phyloP scores from a whole-genome alignment of 352 stramenopile species.

The Pythium plurisporium region DNA sequence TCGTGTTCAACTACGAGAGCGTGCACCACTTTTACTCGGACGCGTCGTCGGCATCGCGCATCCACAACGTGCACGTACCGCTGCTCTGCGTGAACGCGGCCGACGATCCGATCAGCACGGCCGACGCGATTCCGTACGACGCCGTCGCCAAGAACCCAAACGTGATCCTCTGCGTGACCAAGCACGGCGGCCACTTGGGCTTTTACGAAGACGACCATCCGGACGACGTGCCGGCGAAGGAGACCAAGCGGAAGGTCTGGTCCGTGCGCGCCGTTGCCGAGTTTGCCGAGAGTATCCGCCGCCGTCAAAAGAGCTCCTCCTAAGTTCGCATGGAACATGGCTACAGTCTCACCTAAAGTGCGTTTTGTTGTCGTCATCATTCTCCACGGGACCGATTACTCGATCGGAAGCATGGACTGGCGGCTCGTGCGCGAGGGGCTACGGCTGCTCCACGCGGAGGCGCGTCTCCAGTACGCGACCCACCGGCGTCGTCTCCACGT shows the following conservation, averaged over 20 bases:
- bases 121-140: slow-evolving; percentile 28
- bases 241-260: slow-evolving; percentile 29
- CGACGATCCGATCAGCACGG: slow-evolving; percentile 67
- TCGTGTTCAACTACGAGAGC: slow-evolving; percentile 52
- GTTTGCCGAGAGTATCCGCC: slow-evolving; percentile 47
- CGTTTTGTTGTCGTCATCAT: neutral
- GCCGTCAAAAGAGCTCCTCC: slow-evolving; percentile 3
- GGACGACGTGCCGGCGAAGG: neutral
- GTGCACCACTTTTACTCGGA: slow-evolving; percentile 62
- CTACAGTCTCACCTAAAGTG: slow-evolving; percentile 16
- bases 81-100: slow-evolving; percentile 58
- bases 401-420: slow-evolving; percentile 8
- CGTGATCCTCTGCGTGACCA: slow-evolving; percentile 66
- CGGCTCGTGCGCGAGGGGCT: slow-evolving; percentile 11
- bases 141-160: slow-evolving; percentile 48
- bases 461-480: neutral
- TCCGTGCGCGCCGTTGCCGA: slow-evolving; percentile 48
- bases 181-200: slow-evolving; percentile 55
- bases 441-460: slow-evolving; percentile 2
- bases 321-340: slow-evolving; percentile 12
- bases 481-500: slow-evolving; percentile 14
- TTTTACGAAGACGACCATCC: slow-evolving; percentile 54
- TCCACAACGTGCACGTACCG: slow-evolving; percentile 41
- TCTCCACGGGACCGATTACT: neutral
- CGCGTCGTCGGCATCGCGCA: slow-evolving; percentile 36